Evolutionary conservation across 257 asterid species (phyloP), one percentile per base, ranked within the genome.

Genomic region (Anisodus acutangulus): DNA sequence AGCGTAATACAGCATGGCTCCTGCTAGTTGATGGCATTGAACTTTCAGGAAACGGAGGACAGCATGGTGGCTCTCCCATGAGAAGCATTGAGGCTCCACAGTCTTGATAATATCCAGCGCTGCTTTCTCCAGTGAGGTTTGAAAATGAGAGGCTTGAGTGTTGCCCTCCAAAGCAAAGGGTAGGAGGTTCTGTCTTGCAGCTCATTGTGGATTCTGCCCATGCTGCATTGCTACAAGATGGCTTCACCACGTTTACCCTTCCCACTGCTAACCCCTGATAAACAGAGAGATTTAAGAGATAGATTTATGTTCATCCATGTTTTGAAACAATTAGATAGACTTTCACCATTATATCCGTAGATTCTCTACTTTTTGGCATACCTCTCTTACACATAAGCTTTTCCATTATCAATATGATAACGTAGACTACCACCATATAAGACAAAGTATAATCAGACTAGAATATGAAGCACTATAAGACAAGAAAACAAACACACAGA

Each of bases 151-250:
- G 87, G 84, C 85, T 89, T 4, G 92, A 15, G 78, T 31, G 35
- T 80, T 87, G 95, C 90, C 90, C 86, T 2, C 91, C 63, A 55
- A 90, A 93, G 83, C 91, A 88, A 35, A 89, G 49, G 90, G 87
- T 90, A 54, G 98, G 94, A 49, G 98, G 95, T 66, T 96, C 98
- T 1, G 98, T 95, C 88, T 93, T 94, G 79, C 97, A 92, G 87
- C 98, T 96, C 82, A 88, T 85, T 58, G 86, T 79, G 66, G 99
- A 92, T 84, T 94, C 98, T 13, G 89, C 92, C 59, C 98, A 93
- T 80, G 95, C 98, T 66, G 91, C 98, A 85, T 89, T 93, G 92
- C 98, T 94, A 89, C 93, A 90, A 79, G 94, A 91, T 76, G 95
- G 94, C 86, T 90, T 95, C 87, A 87, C 83, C 37, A 82, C 84